Conservation (phyloP, 2,329 filamentous ascomycete genomes). For the Alternaria arborescens region DNA sequence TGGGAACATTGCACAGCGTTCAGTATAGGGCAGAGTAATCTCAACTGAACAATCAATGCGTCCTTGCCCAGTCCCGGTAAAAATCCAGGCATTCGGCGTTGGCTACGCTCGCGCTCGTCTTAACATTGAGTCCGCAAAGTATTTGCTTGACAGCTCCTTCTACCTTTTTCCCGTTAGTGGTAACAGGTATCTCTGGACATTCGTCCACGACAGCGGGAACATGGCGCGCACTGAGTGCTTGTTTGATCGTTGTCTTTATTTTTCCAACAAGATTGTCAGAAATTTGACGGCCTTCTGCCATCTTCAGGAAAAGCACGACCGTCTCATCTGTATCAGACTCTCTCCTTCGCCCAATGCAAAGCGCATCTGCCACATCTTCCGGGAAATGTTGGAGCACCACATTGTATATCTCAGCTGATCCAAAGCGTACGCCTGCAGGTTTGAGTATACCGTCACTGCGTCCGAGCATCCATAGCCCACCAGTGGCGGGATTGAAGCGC, state of each 20-base stretch:
- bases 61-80: constrained; percentile 76
- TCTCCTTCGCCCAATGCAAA: constrained; percentile 82
- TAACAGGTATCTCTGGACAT: constrained; percentile 87
- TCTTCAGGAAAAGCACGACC: constrained; percentile 87
- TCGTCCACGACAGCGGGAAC: constrained; percentile 85
- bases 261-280: constrained; percentile 65
- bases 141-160: constrained; percentile 98
- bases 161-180: constrained; percentile 96
- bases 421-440: constrained; percentile 89
- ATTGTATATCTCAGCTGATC: constrained; percentile 95
- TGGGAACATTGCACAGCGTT: not conserved
- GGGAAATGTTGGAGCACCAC: constrained; percentile 86
- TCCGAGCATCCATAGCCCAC: constrained; percentile 88
- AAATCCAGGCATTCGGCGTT: constrained; percentile 89
- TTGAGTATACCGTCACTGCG: constrained; percentile 93
- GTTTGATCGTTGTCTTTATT: constrained; percentile 75
- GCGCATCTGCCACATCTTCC: constrained; percentile 78
- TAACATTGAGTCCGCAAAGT: constrained; percentile 83
- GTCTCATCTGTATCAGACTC: constrained; percentile 80
- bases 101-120: constrained; percentile 91
- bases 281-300: constrained; percentile 68
- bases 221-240: constrained; percentile 86
- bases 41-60: constrained; percentile 20
- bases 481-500: constrained; percentile 72
- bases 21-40: not conserved